Evolutionary conservation across 768 basidiomycete species (phyloP).

Genomic region (Podaxis mareebaensis): DNA sequence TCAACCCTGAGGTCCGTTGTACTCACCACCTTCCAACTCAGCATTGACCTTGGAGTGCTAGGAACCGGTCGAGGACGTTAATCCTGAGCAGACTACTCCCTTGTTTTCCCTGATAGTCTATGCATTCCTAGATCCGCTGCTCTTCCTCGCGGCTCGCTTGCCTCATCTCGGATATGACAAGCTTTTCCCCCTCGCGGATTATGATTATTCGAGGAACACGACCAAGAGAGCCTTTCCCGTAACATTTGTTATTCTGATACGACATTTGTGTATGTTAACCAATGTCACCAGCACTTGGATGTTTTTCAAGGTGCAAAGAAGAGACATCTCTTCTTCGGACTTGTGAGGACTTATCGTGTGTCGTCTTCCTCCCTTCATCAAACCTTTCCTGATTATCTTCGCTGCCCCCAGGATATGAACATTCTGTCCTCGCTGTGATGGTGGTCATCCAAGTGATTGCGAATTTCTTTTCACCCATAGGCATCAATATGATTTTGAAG

Average conservation of each 20-base stretch:
- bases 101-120: conserved; percentile 45
- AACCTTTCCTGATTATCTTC: conserved; percentile 20
- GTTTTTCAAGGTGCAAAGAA: conserved; percentile 37
- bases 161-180: conserved; percentile 52
- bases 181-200: conserved; percentile 65
- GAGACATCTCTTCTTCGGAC: conserved; percentile 46
- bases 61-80: conserved; percentile 34
- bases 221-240: conserved; percentile 28
- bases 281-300: conserved; percentile 34
- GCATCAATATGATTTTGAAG: conserved; percentile 42
- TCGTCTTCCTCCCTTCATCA: not conserved
- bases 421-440: conserved; percentile 4
- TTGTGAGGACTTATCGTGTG: conserved; percentile 39
- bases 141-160: conserved; percentile 46
- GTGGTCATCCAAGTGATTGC: conserved; percentile 27
- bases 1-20: conserved; percentile 40
- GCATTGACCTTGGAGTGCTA: conserved; percentile 14
- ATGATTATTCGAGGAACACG: conserved; percentile 41
- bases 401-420: conserved; percentile 12
- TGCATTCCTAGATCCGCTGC: conserved; percentile 54
- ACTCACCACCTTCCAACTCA: not conserved
- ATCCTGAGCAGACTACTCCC: conserved; percentile 56
- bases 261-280: not conserved
- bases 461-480: conserved; percentile 38
- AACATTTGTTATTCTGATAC: not conserved